Evolutionary conservation across 2,329 filamentous ascomycete genomes (phyloP).

Genomic region (Aspergillus pseudoglaucus): DNA sequence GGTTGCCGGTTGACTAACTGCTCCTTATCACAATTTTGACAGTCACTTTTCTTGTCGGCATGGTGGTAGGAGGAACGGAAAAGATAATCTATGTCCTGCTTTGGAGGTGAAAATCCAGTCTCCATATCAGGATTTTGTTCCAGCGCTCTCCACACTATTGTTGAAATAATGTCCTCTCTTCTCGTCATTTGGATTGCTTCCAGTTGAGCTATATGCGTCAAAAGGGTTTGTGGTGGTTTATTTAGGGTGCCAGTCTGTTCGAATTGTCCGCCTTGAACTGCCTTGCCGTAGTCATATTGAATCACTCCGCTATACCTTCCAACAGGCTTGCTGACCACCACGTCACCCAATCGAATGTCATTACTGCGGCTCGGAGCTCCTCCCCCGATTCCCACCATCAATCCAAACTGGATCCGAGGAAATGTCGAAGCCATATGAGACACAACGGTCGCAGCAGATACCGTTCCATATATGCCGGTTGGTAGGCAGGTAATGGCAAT

Average conservation of each 20-base stretch:
- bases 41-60: background rate
- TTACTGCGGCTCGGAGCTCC: conserved; percentile 8
- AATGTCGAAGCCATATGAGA: conserved; percentile 9
- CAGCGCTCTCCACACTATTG: no score
- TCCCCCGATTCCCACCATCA: conserved; percentile 18
- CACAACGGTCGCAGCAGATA: conserved; percentile 6
- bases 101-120: background rate
- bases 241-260: conserved; percentile 5
- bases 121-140: no score
- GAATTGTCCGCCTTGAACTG: conserved; percentile 4
- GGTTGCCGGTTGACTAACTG: background rate
- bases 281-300: conserved; percentile 18
- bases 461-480: conserved; percentile 2
- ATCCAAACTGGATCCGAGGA: conserved; percentile 9
- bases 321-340: conserved; percentile 14
- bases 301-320: conserved; percentile 8
- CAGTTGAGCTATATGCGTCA: no score
- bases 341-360: conserved; percentile 20
- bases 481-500: conserved; percentile 10
- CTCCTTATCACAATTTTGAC: conserved; percentile 2
- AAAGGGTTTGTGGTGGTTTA: background rate
- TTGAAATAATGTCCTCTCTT: no score
- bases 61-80: background rate
- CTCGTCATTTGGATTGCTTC: no score
- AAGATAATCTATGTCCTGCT: background rate